These are phyloP conservation scores for Leccinum cinnamomeum DNA, from an alignment of 1,284 basidiomycete genomes.

Conservation along the genomic window DNA sequence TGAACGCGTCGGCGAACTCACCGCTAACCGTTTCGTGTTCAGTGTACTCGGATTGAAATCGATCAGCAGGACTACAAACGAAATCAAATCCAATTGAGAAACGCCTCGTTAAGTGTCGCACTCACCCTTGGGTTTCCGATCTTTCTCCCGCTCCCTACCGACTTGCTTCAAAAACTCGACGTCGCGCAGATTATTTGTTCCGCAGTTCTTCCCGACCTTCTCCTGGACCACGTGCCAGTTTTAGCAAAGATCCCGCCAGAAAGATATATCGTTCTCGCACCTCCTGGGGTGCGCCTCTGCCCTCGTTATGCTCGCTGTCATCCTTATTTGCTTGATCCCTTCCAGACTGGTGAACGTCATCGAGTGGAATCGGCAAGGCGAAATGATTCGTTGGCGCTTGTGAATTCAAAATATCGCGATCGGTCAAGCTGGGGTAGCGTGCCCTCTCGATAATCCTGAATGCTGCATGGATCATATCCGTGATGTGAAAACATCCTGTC, in stretches of 20 bases:
- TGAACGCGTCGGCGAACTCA: constrained; percentile 37
- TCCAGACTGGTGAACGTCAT: constrained; percentile 21
- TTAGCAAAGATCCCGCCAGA: constrained; percentile 46
- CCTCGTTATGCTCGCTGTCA: constrained; percentile 37
- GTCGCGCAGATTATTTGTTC: constrained; percentile 41
- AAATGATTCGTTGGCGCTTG: constrained; percentile 13
- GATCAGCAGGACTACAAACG: constrained; percentile 36
- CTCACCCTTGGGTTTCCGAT: constrained; percentile 57
- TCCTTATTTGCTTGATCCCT: constrained; percentile 49
- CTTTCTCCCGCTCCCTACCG: constrained; percentile 49
- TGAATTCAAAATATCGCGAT: constrained; percentile 8
- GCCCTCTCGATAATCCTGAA: constrained; percentile 17
- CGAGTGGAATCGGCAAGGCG: constrained; percentile 3
- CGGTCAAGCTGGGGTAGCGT: constrained; percentile 13
- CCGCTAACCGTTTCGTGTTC: constrained; percentile 39
- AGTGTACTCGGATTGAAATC: constrained; percentile 35
- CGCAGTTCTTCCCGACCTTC: constrained; percentile 51
- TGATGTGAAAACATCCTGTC: constrained; percentile 38
- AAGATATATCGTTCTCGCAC: constrained; percentile 14
- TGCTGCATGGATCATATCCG: constrained; percentile 10
- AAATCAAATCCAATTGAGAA: background rate
- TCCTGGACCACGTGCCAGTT: constrained; percentile 32
- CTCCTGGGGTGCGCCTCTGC: constrained; percentile 19
- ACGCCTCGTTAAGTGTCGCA: background rate
- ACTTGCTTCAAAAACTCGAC: constrained; percentile 37